Percentiles rank a stretch among this genome's conserved stretches.
Evolutionary conservation across 129 eudicot species (phyloP).

Genomic region (Centrapalus pauciflorus): DNA sequence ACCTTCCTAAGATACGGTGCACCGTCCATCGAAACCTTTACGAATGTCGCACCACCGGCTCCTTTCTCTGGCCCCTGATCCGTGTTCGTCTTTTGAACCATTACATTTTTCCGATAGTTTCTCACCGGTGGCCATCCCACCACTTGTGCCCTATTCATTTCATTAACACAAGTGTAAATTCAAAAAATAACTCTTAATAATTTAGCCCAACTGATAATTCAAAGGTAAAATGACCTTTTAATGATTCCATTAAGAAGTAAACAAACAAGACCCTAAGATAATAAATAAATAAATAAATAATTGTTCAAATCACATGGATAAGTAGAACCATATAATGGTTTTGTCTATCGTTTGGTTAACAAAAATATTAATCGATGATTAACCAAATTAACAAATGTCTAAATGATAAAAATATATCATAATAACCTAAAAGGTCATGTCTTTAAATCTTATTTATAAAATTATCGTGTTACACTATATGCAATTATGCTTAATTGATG

Average conservation of each 20-base stretch:
- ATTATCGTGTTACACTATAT: no score
- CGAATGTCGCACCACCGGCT: conserved; percentile 42
- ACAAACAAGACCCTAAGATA: not conserved
- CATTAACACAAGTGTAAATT: no score
- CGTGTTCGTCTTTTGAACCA: conserved; percentile 68
- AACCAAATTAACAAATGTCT: not conserved
- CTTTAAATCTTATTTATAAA: no score
- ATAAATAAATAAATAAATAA: no score
- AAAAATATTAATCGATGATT: no score
- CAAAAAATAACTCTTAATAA: no score
- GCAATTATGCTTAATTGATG: no score
- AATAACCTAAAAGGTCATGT: no score
- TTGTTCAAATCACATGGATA: no score
- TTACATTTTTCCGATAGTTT: conserved; percentile 73
- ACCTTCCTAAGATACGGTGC: conserved; percentile 95
- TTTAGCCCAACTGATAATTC: no score
- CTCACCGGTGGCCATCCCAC: conserved; percentile 99
- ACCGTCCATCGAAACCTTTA: conserved; percentile 94
- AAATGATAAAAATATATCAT: not conserved
- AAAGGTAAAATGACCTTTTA: not conserved
- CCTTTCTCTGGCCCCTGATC: conserved; percentile 43
- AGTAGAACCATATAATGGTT: no score
- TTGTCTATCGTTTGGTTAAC: no score
- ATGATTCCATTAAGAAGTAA: not conserved
- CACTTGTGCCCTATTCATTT: conserved; percentile 90